Base-by-base conservation (phyloP, 768 basidiomycete genomes). In the Kwoniella pini region DNA sequence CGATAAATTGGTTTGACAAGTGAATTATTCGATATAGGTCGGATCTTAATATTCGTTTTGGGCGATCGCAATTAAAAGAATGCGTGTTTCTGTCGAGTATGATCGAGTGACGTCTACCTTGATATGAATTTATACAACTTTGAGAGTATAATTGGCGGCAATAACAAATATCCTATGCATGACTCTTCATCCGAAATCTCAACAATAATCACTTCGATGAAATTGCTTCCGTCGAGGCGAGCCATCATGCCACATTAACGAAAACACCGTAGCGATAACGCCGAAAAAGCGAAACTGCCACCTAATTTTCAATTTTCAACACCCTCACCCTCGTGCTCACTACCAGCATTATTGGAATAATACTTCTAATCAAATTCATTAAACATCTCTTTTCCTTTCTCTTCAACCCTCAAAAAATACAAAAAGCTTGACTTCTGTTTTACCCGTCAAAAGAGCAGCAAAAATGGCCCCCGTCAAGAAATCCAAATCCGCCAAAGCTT, bases 391-490 rank as follows among this genome's bases (percentile, higher is more conserved):
- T 24, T 54, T 54, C 48, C 45, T 53, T 42, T 56, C 17, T 40
- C 30, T 15, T 60, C 53, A 42, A 42, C 33, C 33, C 33, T 36
- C 33, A 42, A 49, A 49, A 51, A 51, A 17, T 15, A 48, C 5
- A 9, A 26, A 48, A 48, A 48, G 7, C 11, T 42, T 39, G 13
- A 27, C 39, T 42, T 26, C 24, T 39, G n/a, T 62, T 49, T 48
- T 50, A 64, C 27, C 52, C 57, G 33, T 50, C n/a, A 38, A 58
- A 50, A 45, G 36, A 40, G 9, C 57, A 40, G 52, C 57, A 38
- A 75, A 66, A 82, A 95, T 96, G 92, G 91, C 93, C 76, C 90
- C 91, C 70, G 87, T 88, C 71, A 95, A 93, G 82, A 96, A 94
- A 83, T 89, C 90, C 76, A 97, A 96, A 83, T 84, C 93, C 36